phyloP scores from a whole-genome alignment of 2,329 filamentous ascomycete genomes.

The Ophiocordyceps camponoti-saundersi region DNA sequence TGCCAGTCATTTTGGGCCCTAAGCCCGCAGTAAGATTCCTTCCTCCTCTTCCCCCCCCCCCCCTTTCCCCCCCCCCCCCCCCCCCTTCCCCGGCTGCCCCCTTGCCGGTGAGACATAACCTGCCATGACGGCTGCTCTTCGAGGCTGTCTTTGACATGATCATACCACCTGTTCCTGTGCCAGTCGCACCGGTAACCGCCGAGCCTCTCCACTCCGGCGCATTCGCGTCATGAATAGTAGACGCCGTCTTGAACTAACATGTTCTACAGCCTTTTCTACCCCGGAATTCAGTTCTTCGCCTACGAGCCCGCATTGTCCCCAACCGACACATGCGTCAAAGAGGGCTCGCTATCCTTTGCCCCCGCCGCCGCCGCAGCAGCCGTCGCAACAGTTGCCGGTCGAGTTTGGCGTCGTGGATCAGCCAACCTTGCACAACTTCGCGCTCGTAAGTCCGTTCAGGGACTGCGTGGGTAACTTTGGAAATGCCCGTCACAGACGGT shows the following conservation, averaged over 20 bases:
- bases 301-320: not conserved
- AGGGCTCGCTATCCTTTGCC: not conserved
- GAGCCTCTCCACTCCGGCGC: too few relatives aligned
- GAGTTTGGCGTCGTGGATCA: not conserved
- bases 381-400: not conserved
- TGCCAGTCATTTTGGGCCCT: too few relatives aligned
- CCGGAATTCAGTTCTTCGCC: conserved; percentile 3
- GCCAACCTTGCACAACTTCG: not conserved
- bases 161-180: too few relatives aligned
- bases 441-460: conserved; percentile 15
- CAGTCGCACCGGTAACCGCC: too few relatives aligned
- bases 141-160: too few relatives aligned
- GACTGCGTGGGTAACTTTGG: conserved; percentile 14
- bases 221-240: not conserved
- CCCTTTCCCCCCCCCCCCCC: too few relatives aligned
- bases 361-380: not conserved
- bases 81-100: too few relatives aligned
- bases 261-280: not conserved
- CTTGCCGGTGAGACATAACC: too few relatives aligned
- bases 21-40: too few relatives aligned
- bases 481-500: conserved; percentile 7
- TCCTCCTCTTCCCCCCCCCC: too few relatives aligned
- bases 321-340: not conserved
- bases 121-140: too few relatives aligned
- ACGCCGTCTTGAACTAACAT: not conserved